phyloP scores from a whole-genome alignment of 2,329 filamentous ascomycete genomes.

The Diatrype stigma region DNA sequence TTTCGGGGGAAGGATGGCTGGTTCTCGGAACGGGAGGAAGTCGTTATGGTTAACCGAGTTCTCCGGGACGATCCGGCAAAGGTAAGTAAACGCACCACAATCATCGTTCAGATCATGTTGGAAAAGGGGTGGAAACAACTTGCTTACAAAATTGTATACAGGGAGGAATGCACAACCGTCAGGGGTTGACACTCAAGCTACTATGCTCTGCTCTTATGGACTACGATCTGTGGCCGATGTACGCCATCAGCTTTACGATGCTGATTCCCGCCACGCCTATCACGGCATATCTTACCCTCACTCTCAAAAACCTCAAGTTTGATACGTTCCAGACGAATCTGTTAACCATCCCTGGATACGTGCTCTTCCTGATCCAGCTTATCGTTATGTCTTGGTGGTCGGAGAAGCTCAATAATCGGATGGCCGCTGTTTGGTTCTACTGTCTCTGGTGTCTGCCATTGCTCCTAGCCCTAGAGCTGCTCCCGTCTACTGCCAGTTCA shows the following conservation, averaged over 20 bases:
- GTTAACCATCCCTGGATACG: constrained; percentile 54
- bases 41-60: constrained; percentile 57
- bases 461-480: constrained; percentile 25
- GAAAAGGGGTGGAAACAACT: no score
- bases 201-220: constrained; percentile 51
- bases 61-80: constrained; percentile 57
- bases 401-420: constrained; percentile 21
- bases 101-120: no score
- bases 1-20: constrained; percentile 43
- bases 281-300: constrained; percentile 54
- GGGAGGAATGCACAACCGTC: constrained; percentile 57
- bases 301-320: constrained; percentile 54
- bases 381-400: constrained; percentile 41
- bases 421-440: constrained; percentile 25
- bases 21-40: constrained; percentile 57
- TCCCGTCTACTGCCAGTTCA: no score
- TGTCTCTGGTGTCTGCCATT: constrained; percentile 46
- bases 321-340: constrained; percentile 59
- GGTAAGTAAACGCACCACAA: neutral
- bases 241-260: constrained; percentile 48
- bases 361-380: constrained; percentile 21
- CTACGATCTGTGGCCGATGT: constrained; percentile 45
- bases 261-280: constrained; percentile 45
- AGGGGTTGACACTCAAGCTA: constrained; percentile 46
- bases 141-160: no score